Conservation (phyloP, 1,139 yeast genomes). For the Scheffersomyces segobiensis region DNA sequence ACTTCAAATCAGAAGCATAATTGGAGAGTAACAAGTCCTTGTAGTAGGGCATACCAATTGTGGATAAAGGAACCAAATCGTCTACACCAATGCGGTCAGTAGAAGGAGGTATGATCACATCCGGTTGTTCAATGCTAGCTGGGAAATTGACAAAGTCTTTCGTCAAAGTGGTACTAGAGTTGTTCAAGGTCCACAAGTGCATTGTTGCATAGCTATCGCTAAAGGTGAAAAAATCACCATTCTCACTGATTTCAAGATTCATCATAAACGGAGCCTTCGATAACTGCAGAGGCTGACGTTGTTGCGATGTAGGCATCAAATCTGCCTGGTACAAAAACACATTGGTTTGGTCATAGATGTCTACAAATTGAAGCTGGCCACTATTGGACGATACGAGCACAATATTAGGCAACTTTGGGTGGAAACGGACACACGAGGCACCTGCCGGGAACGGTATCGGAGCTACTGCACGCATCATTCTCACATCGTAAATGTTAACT, state of each 20-base stretch:
- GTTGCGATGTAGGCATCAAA: constrained; percentile 33
- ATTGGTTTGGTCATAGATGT: constrained; percentile 73
- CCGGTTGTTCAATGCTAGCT: constrained; percentile 53
- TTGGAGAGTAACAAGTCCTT: constrained; percentile 76
- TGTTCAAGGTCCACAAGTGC: constrained; percentile 71
- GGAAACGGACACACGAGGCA: constrained; percentile 80
- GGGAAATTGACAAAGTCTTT: constrained; percentile 50
- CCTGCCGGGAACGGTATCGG: constrained; percentile 92
- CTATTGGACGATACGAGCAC: constrained; percentile 70
- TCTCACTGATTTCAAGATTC: constrained; percentile 66
- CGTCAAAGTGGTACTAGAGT: constrained; percentile 22
- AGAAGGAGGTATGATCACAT: constrained; percentile 24
- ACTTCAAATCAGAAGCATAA: constrained; percentile 66
- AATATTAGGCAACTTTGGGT: constrained; percentile 83
- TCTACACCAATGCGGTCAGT: constrained; percentile 34
- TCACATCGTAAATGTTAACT: constrained; percentile 78
- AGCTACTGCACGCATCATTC: constrained; percentile 70
- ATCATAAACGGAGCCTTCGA: constrained; percentile 34
- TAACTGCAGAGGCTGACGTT: constrained; percentile 3
- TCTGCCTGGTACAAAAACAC: constrained; percentile 65
- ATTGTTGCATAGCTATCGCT: constrained; percentile 64
- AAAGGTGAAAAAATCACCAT: constrained; percentile 78
- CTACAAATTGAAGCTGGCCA: constrained; percentile 87
- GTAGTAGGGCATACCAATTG: constrained; percentile 87
- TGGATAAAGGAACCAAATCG: constrained; percentile 55